phyloP scores from a whole-genome alignment of 768 basidiomycete species.

The Rhodotorula kratochvilovae region DNA sequence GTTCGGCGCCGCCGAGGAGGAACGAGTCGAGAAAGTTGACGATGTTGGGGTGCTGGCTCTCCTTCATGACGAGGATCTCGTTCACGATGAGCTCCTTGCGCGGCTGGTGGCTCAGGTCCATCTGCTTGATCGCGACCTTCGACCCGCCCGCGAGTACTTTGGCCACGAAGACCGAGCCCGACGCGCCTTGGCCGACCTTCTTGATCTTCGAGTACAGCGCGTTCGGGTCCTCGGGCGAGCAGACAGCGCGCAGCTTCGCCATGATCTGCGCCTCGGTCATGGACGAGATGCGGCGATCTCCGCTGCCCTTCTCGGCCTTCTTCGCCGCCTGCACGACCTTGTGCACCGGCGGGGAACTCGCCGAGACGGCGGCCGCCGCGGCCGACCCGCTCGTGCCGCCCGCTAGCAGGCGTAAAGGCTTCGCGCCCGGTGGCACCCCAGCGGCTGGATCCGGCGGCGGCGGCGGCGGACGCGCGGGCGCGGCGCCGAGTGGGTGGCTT shows the following conservation, averaged over 20 bases:
- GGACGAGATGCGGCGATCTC: slow-evolving; percentile 83
- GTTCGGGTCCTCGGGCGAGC: slow-evolving; percentile 81
- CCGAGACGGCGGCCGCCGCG: not conserved
- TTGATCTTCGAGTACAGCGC: slow-evolving; percentile 89
- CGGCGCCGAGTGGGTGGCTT: not conserved
- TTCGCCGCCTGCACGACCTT: slow-evolving; percentile 50
- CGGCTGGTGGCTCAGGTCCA: slow-evolving; percentile 81
- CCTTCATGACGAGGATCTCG: slow-evolving; percentile 99
- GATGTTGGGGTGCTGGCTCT: slow-evolving; percentile 87
- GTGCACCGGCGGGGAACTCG: not conserved
- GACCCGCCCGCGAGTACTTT: slow-evolving; percentile 83
- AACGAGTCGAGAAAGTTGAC: slow-evolving; percentile 81
- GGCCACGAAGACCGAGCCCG: slow-evolving; percentile 95
- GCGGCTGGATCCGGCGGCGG: slow-evolving; percentile 16
- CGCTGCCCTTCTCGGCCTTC: slow-evolving; percentile 52
- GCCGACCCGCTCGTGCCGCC: not conserved
- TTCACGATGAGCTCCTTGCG: slow-evolving; percentile 96
- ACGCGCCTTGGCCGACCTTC: slow-evolving; percentile 98
- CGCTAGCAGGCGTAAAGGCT: slow-evolving; percentile 55
- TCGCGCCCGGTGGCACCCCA: slow-evolving; percentile 56
- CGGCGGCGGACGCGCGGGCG: not conserved
- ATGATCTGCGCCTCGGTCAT: slow-evolving; percentile 98
- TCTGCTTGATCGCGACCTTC: slow-evolving; percentile 90
- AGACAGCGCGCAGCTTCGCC: slow-evolving; percentile 89
- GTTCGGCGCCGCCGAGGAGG: slow-evolving; percentile 86